Evolutionary conservation across 176 grass and related monocot species (phyloP), one percentile per base, ranked within the genome.

Genomic region (Oropetium thomaeum): DNA sequence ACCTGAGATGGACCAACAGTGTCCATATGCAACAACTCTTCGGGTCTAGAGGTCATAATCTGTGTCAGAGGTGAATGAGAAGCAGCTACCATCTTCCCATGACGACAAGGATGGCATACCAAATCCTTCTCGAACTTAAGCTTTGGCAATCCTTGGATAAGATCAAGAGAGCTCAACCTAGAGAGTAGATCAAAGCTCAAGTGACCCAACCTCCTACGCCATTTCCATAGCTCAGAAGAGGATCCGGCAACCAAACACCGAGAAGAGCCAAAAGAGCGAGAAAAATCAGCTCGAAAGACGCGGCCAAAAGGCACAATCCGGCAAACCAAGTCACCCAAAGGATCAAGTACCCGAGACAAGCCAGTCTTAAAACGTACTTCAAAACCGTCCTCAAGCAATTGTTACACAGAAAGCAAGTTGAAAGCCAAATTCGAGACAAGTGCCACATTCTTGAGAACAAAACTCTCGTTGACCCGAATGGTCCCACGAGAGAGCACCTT

Each of bases 51-150:
- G n/a, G 62, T 65, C 62, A 65, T 65, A 31, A 65, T 33, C 62
- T 65, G 30, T 10, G 62, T 65, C 32, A 58, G 31, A 63, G 31
- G 60, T 63, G 32, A 16, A 63, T 63, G 60, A 37, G 60, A 37
- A 63, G 60, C 65, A 45, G 40, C 65, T 44, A 45, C 65, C 65
- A 68, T 68, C 29, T 68, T 68, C 8, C 65, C 43, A 38, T 44
- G 17, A 68, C 0, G 23, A 68, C 26, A 45, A 29, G 40, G 11
- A 44, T 68, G 0, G 27, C 65, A 43, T 45, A 45, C 2, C n/a
- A n/a, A n/a, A n/a, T n/a, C n/a, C n/a, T n/a, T n/a, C n/a, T n/a
- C n/a, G n/a, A n/a, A n/a, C n/a, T 69, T 69, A 26, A 69, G 26
- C 47, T 69, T 69, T 14, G 65, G 65, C 10, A 69, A 69, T 19